phyloP scores from a whole-genome alignment of 2,329 filamentous ascomycete genomes.

The Monosporascus sp. region DNA sequence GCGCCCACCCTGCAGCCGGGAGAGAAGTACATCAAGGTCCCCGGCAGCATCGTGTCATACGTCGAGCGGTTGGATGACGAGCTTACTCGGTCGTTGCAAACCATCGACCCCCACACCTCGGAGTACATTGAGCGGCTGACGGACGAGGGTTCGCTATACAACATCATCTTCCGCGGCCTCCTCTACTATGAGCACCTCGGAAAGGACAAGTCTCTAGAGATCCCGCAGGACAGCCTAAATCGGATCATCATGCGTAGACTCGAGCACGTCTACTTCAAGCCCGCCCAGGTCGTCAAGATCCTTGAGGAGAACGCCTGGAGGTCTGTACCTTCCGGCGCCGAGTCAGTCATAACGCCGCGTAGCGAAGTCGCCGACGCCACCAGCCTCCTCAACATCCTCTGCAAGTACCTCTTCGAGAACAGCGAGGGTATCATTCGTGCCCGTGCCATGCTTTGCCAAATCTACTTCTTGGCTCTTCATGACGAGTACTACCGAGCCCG shows the following conservation, averaged over 20 bases:
- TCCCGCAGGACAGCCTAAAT: constrained; percentile 83
- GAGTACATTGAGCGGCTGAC: constrained; percentile 95
- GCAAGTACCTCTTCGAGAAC: constrained; percentile 90
- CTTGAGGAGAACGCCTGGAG: constrained; percentile 95
- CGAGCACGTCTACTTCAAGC: constrained; percentile 99
- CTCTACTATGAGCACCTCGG: constrained; percentile 83
- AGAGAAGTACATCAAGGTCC: constrained; percentile 82
- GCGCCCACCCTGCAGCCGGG: constrained; percentile 66
- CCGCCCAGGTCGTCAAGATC: constrained; percentile 85
- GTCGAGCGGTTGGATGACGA: constrained; percentile 95
- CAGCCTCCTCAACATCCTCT: constrained; percentile 77
- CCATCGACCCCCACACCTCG: constrained; percentile 95
- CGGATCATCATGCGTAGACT: constrained; percentile 88
- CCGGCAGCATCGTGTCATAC: constrained; percentile 90
- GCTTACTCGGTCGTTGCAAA: constrained; percentile 92
- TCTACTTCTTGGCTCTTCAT: constrained; percentile 96
- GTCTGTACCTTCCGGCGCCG: constrained; percentile 60
- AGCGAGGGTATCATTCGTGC: constrained; percentile 95
- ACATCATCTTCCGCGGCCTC: constrained; percentile 81
- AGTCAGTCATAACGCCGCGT: constrained; percentile 79
- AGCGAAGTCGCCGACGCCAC: constrained; percentile 62
- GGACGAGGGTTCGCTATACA: constrained; percentile 88
- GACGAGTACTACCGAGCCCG: constrained; percentile 97
- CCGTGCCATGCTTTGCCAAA: constrained; percentile 95
- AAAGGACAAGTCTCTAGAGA: constrained; percentile 64